A percentile compares a stretch with the other conserved stretches of the same genome.
These are phyloP conservation scores for Camptophora hylomeconis DNA, from an alignment of 2,329 filamentous ascomycete genomes.

Conservation along the genomic window DNA sequence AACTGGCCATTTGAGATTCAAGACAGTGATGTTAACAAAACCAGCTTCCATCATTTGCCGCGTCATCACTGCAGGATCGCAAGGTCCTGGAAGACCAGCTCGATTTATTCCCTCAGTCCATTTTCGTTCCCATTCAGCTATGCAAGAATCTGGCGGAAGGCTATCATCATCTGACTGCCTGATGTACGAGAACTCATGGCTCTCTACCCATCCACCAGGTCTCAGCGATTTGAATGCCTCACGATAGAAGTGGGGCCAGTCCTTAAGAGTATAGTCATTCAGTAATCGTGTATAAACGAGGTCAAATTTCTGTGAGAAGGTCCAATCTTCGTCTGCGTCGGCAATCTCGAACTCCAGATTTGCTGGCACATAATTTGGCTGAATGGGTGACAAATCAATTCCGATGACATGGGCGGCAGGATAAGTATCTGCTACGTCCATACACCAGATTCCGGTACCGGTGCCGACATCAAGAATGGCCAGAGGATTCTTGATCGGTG, in stretches of 20 bases:
- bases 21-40: slow-evolving; percentile 16
- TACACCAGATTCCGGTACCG: slow-evolving; percentile 14
- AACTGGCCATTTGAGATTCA: slow-evolving; percentile 17
- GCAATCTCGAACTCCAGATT: slow-evolving; percentile 45
- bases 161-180: slow-evolving; percentile 8
- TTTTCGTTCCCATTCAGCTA: slow-evolving; percentile 8
- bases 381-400: slow-evolving; percentile 27
- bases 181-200: slow-evolving; percentile 11
- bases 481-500: slow-evolving; percentile 12
- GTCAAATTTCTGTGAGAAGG: slow-evolving; percentile 45
- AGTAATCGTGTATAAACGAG: slow-evolving; percentile 30
- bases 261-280: slow-evolving; percentile 7
- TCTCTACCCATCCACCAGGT: slow-evolving; percentile 34
- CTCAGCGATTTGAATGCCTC: slow-evolving; percentile 10
- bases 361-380: slow-evolving; percentile 34
- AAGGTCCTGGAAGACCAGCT: slow-evolving; percentile 6
- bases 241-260: slow-evolving; percentile 7
- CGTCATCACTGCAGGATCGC: slow-evolving; percentile 7
- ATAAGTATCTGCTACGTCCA: slow-evolving; percentile 28
- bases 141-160: slow-evolving; percentile 6
- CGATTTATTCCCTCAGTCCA: slow-evolving; percentile 9
- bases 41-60: slow-evolving; percentile 12
- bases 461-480: slow-evolving; percentile 12
- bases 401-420: slow-evolving; percentile 22
- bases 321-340: slow-evolving; percentile 44